Conservation (phyloP, 345 rosid genomes). For the Euphorbia lathyris region DNA sequence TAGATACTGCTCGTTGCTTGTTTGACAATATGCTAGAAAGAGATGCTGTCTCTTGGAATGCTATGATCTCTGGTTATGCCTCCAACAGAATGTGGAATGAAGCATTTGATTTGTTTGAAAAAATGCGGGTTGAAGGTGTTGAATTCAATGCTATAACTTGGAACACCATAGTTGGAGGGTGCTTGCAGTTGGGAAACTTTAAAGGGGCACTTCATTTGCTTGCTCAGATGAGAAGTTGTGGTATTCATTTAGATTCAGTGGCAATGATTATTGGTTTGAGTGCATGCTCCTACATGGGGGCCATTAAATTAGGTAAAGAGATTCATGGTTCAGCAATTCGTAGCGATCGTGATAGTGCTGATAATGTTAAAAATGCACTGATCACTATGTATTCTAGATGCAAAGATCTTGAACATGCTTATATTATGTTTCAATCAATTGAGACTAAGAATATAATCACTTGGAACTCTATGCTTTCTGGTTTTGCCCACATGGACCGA, state of each 20-base stretch:
- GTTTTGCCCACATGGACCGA: slow-evolving; percentile 45
- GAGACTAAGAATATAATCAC: slow-evolving; percentile 46
- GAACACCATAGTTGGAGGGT: slow-evolving; percentile 68
- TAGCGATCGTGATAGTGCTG: slow-evolving; percentile 29
- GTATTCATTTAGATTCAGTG: slow-evolving; percentile 45
- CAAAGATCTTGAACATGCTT: slow-evolving; percentile 44
- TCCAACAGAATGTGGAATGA: slow-evolving; percentile 61
- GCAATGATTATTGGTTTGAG: slow-evolving; percentile 57
- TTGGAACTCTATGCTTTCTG: slow-evolving; percentile 82
- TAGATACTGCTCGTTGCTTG: slow-evolving; percentile 42
- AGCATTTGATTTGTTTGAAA: slow-evolving; percentile 55
- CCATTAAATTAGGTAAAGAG: slow-evolving; percentile 52
- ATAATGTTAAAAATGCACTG: slow-evolving; percentile 59
- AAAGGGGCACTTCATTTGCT: slow-evolving; percentile 48
- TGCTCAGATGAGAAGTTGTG: slow-evolving; percentile 45
- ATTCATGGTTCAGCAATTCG: slow-evolving; percentile 61
- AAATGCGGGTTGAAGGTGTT: slow-evolving; percentile 45
- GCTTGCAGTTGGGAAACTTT: slow-evolving; percentile 46
- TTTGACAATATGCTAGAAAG: slow-evolving; percentile 60
- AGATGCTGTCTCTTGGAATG: slow-evolving; percentile 78
- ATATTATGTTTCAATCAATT: slow-evolving; percentile 37
- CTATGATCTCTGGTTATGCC: slow-evolving; percentile 62
- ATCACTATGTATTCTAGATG: slow-evolving; percentile 78
- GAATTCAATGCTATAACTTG: slow-evolving; percentile 53
- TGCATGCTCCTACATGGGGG: slow-evolving; percentile 64